phyloP scores from a whole-genome alignment of 805 yeast species.

The Yarrowia deformans region DNA sequence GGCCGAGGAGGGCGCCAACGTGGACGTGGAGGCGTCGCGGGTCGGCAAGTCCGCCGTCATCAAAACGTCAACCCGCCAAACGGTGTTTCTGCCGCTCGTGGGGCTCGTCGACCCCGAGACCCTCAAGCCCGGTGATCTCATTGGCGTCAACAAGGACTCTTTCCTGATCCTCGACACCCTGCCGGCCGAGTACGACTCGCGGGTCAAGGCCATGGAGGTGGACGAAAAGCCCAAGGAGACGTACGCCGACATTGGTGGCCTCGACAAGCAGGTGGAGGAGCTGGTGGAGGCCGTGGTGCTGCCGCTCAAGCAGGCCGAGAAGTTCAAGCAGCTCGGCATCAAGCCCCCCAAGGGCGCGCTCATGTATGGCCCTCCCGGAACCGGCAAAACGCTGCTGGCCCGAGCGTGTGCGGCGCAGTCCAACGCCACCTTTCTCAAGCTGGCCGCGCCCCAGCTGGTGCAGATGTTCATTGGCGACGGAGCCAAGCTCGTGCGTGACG shows the following conservation, averaged over 20 bases:
- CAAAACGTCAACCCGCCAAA: slow-evolving; percentile 96
- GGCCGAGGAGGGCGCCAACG: slow-evolving; percentile 90
- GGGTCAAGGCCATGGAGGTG: slow-evolving; percentile 99
- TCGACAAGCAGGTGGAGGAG: slow-evolving; percentile 98
- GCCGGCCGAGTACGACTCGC: slow-evolving; percentile 96
- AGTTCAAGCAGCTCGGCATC: slow-evolving; percentile 91
- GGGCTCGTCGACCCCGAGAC: slow-evolving; percentile 91
- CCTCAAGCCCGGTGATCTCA: slow-evolving; percentile 96
- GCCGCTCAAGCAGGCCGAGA: slow-evolving; percentile 98
- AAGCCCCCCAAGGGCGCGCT: slow-evolving; percentile 98
- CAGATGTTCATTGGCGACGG: slow-evolving; percentile 99
- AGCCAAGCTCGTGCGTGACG: slow-evolving; percentile 96
- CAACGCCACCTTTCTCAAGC: slow-evolving; percentile 92
- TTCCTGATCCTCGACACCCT: slow-evolving; percentile 90
- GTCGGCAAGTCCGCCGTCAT: slow-evolving; percentile 97
- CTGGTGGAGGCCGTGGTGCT: slow-evolving; percentile 97
- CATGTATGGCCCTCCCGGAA: slow-evolving; percentile 99
- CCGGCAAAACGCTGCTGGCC: slow-evolving; percentile 96
- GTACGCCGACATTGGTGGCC: slow-evolving; percentile 96
- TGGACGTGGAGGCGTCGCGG: slow-evolving; percentile 88
- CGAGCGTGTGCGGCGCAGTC: slow-evolving; percentile 99
- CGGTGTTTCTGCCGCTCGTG: slow-evolving; percentile 92
- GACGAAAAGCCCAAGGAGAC: slow-evolving; percentile 99
- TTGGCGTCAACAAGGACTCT: slow-evolving; percentile 97
- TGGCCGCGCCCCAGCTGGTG: slow-evolving; percentile 97